A percentile compares a stretch with the other conserved stretches of the same genome.
Conservation (phyloP, 257 asterid genomes). For the Solanum peruvianum region DNA sequence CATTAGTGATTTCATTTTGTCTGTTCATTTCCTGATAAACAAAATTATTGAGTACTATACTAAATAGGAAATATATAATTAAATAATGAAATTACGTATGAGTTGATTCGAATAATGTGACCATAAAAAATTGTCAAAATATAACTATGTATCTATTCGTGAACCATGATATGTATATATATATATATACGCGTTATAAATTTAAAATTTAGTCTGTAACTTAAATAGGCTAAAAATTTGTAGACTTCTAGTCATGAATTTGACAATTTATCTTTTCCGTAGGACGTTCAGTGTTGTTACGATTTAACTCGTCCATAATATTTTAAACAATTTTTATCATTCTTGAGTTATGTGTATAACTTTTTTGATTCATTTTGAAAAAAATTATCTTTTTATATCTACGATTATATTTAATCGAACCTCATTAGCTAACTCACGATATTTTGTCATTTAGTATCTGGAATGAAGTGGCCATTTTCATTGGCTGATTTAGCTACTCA, state of each 20-base stretch:
- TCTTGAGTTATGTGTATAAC: neutral
- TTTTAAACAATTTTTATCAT: neutral
- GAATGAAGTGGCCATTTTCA: constrained; percentile 1
- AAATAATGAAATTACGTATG: too few species aligned
- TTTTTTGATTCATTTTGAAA: neutral
- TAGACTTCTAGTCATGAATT: too few species aligned
- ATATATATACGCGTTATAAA: too few species aligned
- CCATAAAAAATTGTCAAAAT: too few species aligned
- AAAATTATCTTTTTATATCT: neutral
- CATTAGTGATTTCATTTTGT: neutral
- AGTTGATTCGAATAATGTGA: too few species aligned
- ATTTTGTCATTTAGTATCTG: neutral
- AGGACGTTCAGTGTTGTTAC: too few species aligned
- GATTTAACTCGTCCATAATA: neutral
- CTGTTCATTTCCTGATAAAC: neutral
- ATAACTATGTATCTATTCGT: neutral
- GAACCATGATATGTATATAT: too few species aligned
- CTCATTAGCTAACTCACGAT: neutral
- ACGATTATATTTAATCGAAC: neutral
- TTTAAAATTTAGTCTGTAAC: too few species aligned
- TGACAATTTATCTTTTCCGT: accelerated
- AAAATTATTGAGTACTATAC: too few species aligned
- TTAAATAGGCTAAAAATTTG: too few species aligned
- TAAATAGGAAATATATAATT: too few species aligned
- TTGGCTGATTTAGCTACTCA: neutral